Percentiles rank a stretch among this genome's conserved stretches.
Conservation (phyloP, 2,329 filamentous ascomycete genomes). For the Trichoderma pleuroti region DNA sequence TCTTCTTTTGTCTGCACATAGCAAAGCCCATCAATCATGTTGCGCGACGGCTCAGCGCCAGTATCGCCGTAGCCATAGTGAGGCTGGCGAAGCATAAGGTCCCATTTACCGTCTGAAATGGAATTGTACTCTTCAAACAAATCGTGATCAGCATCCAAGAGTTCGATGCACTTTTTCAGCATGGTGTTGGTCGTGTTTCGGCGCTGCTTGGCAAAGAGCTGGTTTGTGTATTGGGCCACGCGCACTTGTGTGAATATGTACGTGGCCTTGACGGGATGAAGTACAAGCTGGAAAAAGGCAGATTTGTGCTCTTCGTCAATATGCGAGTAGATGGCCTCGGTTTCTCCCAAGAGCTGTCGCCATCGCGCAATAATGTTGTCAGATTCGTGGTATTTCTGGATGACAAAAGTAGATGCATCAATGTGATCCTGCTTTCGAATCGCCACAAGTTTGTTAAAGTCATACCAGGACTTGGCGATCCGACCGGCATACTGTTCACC, state of each 20-base stretch:
- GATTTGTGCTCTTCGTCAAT: conserved; percentile 44
- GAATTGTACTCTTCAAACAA: conserved; percentile 51
- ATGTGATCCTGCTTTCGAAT: conserved; percentile 60
- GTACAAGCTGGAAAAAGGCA: conserved; percentile 58
- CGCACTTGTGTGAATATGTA: conserved; percentile 51
- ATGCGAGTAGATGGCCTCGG: conserved; percentile 43
- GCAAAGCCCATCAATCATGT: conserved; percentile 51
- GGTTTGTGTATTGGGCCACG: conserved; percentile 46
- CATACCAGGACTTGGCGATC: conserved; percentile 49
- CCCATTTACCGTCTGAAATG: conserved; percentile 53
- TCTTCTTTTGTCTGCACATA: conserved; percentile 51
- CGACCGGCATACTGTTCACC: conserved; percentile 41
- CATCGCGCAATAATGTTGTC: conserved; percentile 52
- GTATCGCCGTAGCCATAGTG: conserved; percentile 43
- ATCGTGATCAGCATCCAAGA: conserved; percentile 50
- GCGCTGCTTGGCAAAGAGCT: conserved; percentile 53
- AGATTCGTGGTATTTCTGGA: conserved; percentile 59
- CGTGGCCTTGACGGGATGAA: conserved; percentile 57
- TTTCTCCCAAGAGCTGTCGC: conserved; percentile 44
- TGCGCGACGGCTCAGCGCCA: conserved; percentile 43
- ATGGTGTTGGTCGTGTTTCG: conserved; percentile 53
- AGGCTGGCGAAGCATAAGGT: conserved; percentile 50
- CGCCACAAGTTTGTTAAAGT: conserved; percentile 48
- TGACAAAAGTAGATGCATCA: conserved; percentile 52
- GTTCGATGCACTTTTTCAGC: conserved; percentile 44